phyloP scores from a whole-genome alignment of 176 grass and related monocot species.

The Raddia guianensis region DNA sequence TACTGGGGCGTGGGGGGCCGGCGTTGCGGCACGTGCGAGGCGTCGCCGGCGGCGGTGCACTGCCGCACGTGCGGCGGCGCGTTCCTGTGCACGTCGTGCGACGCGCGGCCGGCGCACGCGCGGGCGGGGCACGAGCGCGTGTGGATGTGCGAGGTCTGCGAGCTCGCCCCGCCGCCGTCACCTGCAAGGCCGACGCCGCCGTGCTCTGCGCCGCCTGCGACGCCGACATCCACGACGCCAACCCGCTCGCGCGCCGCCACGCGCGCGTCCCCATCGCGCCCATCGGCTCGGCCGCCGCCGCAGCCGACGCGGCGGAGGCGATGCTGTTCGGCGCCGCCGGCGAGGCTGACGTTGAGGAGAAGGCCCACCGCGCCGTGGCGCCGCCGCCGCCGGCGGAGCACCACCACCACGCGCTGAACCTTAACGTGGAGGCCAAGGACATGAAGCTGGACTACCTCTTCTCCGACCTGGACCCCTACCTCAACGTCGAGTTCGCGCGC shows the following conservation, averaged over 20 bases:
- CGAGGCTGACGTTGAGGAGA: constrained; percentile 29
- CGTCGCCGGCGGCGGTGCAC: constrained; percentile 50
- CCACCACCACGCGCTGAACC: constrained; percentile 44
- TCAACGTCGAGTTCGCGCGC: constrained; percentile 60
- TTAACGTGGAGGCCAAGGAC: constrained; percentile 60
- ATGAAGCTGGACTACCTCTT: constrained; percentile 63
- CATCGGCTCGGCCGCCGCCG: constrained; percentile 40
- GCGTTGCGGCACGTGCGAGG: constrained; percentile 59
- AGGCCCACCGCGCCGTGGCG: neutral
- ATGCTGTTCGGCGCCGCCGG: constrained; percentile 47
- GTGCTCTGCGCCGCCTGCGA: constrained; percentile 75
- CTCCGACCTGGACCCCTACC: constrained; percentile 66
- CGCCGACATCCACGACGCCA: constrained; percentile 84
- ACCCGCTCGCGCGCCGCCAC: constrained; percentile 88
- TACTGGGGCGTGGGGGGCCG: constrained; percentile 45
- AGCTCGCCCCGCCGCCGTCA: constrained; percentile 69
- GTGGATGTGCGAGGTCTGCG: constrained; percentile 90
- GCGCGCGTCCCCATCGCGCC: constrained; percentile 64
- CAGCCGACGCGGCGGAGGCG: constrained; percentile 31
- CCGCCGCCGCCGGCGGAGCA: constrained; percentile 2
- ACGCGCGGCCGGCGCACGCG: constrained; percentile 47
- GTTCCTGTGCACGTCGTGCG: constrained; percentile 56
- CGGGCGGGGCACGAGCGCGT: constrained; percentile 55
- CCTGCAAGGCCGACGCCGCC: constrained; percentile 94
- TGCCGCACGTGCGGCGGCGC: constrained; percentile 51